Base-by-base conservation (phyloP, 2,329 filamentous ascomycete genomes). In the Allantophomopsis lycopodina region DNA sequence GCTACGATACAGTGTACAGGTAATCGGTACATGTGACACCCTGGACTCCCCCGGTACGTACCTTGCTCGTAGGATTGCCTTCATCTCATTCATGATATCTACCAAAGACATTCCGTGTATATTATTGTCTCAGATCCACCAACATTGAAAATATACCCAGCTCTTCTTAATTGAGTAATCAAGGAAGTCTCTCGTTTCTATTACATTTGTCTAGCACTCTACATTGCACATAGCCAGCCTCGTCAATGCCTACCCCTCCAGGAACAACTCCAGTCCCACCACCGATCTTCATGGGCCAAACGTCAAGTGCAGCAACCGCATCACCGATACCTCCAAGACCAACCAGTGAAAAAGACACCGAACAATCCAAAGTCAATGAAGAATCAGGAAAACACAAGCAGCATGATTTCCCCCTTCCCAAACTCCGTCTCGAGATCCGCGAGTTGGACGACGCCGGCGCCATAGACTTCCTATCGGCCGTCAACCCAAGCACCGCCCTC, bases 401-500 rank as follows among this genome's bases (percentile, higher is more conserved):
- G 12, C n/a, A 33, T 18, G 28, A 44, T 34, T 69, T 70, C 49
- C 46, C 58, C 4, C 54, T 68, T 33, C 73, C 73, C 32, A 74
- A 69, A 49, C 64, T 81, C 37, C 71, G 73, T 14, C 64, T 80
- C 37, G 66, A 76, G 51, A 58, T 78, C 47, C 66, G 69, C 37
- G 72, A 80, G 50, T 60, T 79, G 42, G 53, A 56, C 39, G 71
- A 78, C 58, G 58, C 70, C 1, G 84, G 81, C 41, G 62, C 79
- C 5, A 56, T 63, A 23, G 62, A 74, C 45, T 93, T 94, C 59
- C 73, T 94, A 42, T 58, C 61, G 38, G 63, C 76, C 32, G 62
- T 86, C 46, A 71, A 83, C 53, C 69, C 79, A 40, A 62, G 74
- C 31, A 61, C 66, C 14, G 71, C 79, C 38, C 64, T 94, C 34